Evolutionary conservation across 2,329 filamentous ascomycete genomes (phyloP).

Genomic region (Sporothrix luriei): DNA sequence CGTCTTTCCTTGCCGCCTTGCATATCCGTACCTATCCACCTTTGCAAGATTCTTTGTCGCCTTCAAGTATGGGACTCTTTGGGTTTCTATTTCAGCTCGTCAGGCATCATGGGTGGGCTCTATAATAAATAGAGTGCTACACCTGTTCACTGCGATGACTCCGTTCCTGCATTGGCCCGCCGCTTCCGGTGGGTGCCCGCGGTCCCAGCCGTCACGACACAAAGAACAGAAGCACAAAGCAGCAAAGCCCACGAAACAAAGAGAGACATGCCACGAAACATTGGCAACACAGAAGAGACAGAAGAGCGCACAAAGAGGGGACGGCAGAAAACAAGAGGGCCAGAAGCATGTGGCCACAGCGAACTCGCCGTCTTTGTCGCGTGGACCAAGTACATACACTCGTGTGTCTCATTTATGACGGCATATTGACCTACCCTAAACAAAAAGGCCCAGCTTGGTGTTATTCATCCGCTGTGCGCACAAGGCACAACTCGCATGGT

Average conservation of each 20-base stretch:
- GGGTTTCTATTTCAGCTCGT: neutral
- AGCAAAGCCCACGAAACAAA: neutral
- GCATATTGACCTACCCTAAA: neutral
- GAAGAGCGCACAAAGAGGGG: neutral
- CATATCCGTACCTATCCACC: neutral
- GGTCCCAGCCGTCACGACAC: conserved; percentile 26
- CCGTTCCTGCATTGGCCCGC: conserved; percentile 26
- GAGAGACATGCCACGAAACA: neutral
- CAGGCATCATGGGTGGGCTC: neutral
- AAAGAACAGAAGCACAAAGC: conserved; percentile 8
- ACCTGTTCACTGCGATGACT: neutral
- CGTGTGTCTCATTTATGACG: conserved; percentile 17
- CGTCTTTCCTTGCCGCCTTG: neutral
- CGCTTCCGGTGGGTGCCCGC: conserved; percentile 14
- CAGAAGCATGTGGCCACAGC: neutral
- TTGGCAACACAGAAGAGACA: neutral
- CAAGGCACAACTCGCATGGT: neutral
- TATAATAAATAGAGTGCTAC: no score
- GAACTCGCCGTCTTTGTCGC: conserved; percentile 5
- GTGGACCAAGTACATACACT: neutral
- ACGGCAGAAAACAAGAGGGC: neutral
- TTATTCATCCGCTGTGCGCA: conserved; percentile 14
- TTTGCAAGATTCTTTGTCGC: neutral
- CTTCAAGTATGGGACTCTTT: neutral
- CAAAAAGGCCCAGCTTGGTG: neutral